Conservation (phyloP, 1,139 yeast genomes). For the Saccharomyces hybrid region DNA sequence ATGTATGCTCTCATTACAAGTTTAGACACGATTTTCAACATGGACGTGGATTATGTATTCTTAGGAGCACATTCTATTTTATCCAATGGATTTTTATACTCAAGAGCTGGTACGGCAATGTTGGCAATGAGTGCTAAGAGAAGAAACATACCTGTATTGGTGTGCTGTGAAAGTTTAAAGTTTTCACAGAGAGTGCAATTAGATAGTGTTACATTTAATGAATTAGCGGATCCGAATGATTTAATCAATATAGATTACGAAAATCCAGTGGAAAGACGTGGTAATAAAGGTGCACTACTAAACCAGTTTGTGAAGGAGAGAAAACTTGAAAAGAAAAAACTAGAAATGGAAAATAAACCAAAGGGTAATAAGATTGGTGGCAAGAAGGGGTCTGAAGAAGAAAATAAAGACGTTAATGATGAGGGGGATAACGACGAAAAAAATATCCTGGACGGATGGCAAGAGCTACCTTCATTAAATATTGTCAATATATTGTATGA, state of each 20-base stretch:
- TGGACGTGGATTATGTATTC: constrained; percentile 84
- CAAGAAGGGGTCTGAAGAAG: constrained; percentile 10
- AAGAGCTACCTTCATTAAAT: constrained; percentile 53
- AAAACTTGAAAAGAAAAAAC: constrained; percentile 21
- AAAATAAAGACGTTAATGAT: constrained; percentile 13
- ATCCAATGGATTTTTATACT: constrained; percentile 86
- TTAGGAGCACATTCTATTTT: constrained; percentile 97
- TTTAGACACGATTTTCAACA: constrained; percentile 71
- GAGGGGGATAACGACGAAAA: constrained; percentile 19
- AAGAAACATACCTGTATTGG: constrained; percentile 86
- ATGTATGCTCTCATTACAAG: constrained; percentile 77
- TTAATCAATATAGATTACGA: constrained; percentile 43
- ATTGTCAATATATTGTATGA: constrained; percentile 85
- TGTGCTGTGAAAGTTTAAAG: constrained; percentile 91
- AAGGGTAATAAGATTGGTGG: constrained; percentile 1
- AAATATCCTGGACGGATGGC: constrained; percentile 56
- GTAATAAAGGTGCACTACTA: constrained; percentile 49
- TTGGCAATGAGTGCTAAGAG: constrained; percentile 87
- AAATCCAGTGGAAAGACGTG: constrained; percentile 48
- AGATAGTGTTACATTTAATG: constrained; percentile 90
- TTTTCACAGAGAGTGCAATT: constrained; percentile 93
- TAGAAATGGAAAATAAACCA: constrained; percentile 18
- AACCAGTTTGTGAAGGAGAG: constrained; percentile 54
- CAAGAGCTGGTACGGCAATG: constrained; percentile 95
- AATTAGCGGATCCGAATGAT: constrained; percentile 80